phyloP scores from a whole-genome alignment of 2,329 filamentous ascomycete species.

The Penicillium crustosum region DNA sequence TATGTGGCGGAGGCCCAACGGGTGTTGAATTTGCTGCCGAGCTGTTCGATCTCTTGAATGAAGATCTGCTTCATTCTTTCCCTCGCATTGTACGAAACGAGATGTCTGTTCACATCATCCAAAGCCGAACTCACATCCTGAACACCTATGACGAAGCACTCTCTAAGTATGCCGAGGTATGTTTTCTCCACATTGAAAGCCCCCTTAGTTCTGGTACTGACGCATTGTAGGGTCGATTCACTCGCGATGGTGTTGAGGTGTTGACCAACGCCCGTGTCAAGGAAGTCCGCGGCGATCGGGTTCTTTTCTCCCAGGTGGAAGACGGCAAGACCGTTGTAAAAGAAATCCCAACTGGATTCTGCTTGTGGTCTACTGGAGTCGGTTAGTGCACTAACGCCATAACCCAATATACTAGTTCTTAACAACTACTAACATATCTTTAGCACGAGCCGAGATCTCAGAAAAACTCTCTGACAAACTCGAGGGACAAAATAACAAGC shows the following conservation, averaged over 20 bases:
- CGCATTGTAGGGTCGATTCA: constrained; percentile 64
- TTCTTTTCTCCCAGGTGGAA: constrained; percentile 83
- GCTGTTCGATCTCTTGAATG: constrained; percentile 92
- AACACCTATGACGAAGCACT: constrained; percentile 98
- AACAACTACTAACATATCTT: constrained; percentile 6
- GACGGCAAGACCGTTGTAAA: constrained; percentile 77
- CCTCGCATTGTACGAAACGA: constrained; percentile 91
- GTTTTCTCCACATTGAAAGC: not conserved
- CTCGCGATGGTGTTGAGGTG: constrained; percentile 86
- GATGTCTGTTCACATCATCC: constrained; percentile 95
- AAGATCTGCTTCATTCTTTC: constrained; percentile 81
- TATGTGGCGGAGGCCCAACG: constrained; percentile 91
- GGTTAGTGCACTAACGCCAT: constrained; percentile 35
- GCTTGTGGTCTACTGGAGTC: constrained; percentile 96
- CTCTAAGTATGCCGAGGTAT: constrained; percentile 80
- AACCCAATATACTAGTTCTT: not conserved
- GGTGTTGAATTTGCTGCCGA: constrained; percentile 98
- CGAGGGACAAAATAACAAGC: constrained; percentile 76
- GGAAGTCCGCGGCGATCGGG: constrained; percentile 79
- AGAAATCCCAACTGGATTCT: constrained; percentile 93
- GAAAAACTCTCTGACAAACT: constrained; percentile 76
- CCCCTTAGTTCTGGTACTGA: constrained; percentile 5
- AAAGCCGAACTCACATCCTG: constrained; percentile 89
- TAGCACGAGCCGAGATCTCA: constrained; percentile 74
- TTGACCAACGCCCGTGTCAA: constrained; percentile 91